phyloP scores from a whole-genome alignment of 225 moss, liverwort and hornwort species.

The Polytrichum commune region DNA sequence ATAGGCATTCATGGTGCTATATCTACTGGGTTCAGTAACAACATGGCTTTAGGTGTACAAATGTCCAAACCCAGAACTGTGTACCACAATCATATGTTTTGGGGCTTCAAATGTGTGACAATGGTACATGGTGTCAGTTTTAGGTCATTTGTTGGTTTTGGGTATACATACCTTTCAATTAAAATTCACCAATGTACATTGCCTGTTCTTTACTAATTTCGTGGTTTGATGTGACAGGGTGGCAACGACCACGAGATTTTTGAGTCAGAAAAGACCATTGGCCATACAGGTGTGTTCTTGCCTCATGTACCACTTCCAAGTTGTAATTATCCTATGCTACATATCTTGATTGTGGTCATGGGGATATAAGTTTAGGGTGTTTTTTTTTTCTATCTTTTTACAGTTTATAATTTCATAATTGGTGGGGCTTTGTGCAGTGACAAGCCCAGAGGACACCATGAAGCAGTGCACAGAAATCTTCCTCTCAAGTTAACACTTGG shows the following conservation, averaged over 20 bases:
- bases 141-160: too few relatives aligned
- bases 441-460: slow-evolving; percentile 72
- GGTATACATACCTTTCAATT: too few relatives aligned
- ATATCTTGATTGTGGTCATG: background rate
- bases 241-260: slow-evolving; percentile 87
- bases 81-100: too few relatives aligned
- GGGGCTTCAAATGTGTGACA: too few relatives aligned
- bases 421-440: slow-evolving; percentile 50
- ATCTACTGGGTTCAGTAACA: background rate
- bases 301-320: background rate
- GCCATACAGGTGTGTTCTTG: slow-evolving; percentile 53
- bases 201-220: too few relatives aligned
- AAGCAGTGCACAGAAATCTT: slow-evolving; percentile 70
- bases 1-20: slow-evolving; percentile 1
- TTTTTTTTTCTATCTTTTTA: background rate
- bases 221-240: slow-evolving; percentile 34
- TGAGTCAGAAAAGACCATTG: slow-evolving; percentile 69
- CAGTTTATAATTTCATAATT: background rate
- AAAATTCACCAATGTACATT: too few relatives aligned
- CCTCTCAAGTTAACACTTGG: slow-evolving; percentile 6
- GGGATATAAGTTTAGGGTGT: background rate
- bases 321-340: background rate
- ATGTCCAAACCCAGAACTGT: too few relatives aligned
- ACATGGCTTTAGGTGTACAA: too few relatives aligned
- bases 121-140: too few relatives aligned